Evolutionary conservation across 768 basidiomycete genomes (phyloP).

Genomic region (Hortiboletus campestris): DNA sequence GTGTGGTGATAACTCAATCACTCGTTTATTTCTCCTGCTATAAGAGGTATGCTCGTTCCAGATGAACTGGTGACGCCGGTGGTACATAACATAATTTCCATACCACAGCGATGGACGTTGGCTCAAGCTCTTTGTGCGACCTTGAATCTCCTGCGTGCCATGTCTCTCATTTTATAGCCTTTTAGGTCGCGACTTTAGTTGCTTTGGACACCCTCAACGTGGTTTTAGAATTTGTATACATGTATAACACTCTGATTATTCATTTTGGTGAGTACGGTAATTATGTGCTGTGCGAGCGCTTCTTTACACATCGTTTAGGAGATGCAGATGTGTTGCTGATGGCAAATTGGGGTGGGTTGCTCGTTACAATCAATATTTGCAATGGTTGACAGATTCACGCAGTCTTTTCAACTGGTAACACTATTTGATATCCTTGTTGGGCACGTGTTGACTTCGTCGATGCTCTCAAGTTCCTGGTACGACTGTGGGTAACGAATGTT

Average conservation of each 20-base stretch:
- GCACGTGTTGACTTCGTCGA: neutral
- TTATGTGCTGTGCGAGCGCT: neutral
- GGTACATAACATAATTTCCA: neutral
- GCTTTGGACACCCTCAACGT: conserved; percentile 25
- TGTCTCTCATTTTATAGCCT: neutral
- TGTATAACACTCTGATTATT: conserved; percentile 25
- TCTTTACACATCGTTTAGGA: conserved; percentile 5
- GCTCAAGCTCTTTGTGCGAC: conserved; percentile 26
- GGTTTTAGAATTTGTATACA: conserved; percentile 24
- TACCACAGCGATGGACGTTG: conserved; percentile 17
- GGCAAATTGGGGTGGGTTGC: conserved; percentile 23
- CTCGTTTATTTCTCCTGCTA: conserved; percentile 32
- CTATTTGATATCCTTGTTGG: neutral
- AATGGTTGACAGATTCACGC: neutral
- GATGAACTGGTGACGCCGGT: neutral
- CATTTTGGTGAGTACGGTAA: conserved; percentile 21
- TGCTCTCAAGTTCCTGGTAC: conserved; percentile 18
- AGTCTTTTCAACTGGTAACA: conserved; percentile 32
- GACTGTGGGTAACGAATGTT: conserved; percentile 16
- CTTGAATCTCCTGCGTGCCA: neutral
- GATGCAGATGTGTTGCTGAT: conserved; percentile 10
- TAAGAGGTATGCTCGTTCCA: conserved; percentile 18
- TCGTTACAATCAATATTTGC: neutral
- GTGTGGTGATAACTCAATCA: conserved; percentile 34
- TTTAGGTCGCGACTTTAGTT: conserved; percentile 22